Evolutionary conservation across 768 basidiomycete species (phyloP), one percentile per base, ranked within the genome.

Genomic region (Leccinum olivaceopallidum): DNA sequence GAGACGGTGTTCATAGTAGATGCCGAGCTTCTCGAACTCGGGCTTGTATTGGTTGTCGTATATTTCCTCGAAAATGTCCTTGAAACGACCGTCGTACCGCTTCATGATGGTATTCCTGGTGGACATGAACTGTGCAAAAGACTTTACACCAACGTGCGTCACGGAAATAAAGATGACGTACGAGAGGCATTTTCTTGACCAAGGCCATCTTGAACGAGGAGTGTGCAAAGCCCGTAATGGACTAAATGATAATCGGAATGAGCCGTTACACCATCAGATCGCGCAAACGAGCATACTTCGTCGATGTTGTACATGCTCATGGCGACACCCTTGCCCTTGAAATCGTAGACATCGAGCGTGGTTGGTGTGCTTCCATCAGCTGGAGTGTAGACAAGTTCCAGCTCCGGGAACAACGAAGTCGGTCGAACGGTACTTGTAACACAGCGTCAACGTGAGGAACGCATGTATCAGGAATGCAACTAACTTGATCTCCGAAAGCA

Each of bases 281-380:
- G 12, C 37, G 36, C 16, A 7, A 54, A 37, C 10, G 64, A 20
- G 66, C 76, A 28, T 64, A 90, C 92, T 68, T 96, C 94, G 65
- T 98, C 94, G 8, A 95, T 98, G 78, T 98, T 98, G 80, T 98
- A 98, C 97, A 98, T 98, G 71, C 88, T 84, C 84, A 99, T 85
- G 5, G 95, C 95, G 42, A 98, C 92, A 66, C 97, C 97, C 59
- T 83, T 83, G 28, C 88, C 93, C 75, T 92, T 87, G 81, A 98
- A 99, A 77, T 98, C 89, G 68, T 92, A 98, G 47, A 99, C 94
- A 63, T 95, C 79, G 71, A 97, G 76, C 16, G 79, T 78, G 10
- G 85, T 89, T 42, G 78, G 80, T 30, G 82, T 75, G n/a, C 84
- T 79, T 13, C 95, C 93, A 62, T 89, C 86, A 5, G 80, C 77